These are phyloP conservation scores for Daedalea quercina DNA, from an alignment of 768 basidiomycete species.

Conservation along the genomic window DNA sequence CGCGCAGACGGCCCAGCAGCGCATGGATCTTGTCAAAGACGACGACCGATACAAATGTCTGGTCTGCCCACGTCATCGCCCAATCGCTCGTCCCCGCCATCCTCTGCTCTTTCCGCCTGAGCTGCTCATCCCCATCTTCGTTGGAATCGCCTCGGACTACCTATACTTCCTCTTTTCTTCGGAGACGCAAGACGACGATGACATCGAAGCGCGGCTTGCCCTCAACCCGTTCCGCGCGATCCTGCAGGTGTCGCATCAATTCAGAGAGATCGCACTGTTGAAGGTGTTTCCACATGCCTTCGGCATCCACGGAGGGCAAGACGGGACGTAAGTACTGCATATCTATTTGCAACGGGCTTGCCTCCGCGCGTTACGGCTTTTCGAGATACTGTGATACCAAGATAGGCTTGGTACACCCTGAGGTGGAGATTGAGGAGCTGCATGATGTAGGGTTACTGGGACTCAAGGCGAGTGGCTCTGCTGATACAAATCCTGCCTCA, in stretches of 20 bases:
- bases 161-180: not conserved
- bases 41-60: not conserved
- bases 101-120: not conserved
- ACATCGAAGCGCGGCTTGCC: not conserved
- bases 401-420: too few species aligned
- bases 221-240: not conserved
- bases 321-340: not conserved
- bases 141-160: not conserved
- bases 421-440: too few species aligned
- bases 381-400: too few species aligned
- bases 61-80: not conserved
- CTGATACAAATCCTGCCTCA: too few species aligned
- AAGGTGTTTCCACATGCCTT: not conserved
- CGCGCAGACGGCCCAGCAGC: not conserved
- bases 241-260: not conserved
- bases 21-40: not conserved
- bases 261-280: not conserved
- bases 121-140: not conserved
- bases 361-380: too few species aligned
- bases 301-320: not conserved
- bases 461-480: too few species aligned
- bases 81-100: not conserved
- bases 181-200: not conserved
- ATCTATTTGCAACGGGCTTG: too few species aligned
- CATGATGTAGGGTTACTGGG: too few species aligned